phyloP scores from a whole-genome alignment of 768 basidiomycete genomes.

The Mrakia gelida region DNA sequence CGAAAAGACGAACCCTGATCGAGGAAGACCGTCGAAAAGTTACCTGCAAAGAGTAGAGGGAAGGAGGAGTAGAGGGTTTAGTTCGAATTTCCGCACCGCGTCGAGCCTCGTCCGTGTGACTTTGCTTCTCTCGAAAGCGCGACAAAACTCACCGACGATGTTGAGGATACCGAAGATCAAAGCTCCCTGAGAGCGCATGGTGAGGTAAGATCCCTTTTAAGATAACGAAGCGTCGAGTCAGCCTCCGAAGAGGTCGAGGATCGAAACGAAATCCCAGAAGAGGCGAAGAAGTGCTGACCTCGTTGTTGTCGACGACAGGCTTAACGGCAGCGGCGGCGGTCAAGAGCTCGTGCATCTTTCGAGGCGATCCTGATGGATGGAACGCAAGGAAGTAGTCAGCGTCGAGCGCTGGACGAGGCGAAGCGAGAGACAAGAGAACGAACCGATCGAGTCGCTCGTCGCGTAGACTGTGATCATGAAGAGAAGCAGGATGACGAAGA shows the following conservation, averaged over 20 bases:
- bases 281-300: slow-evolving; percentile 36
- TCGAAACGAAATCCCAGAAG: too few relatives aligned
- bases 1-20: slow-evolving; percentile 40
- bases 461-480: slow-evolving; percentile 76
- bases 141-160: slow-evolving; percentile 39
- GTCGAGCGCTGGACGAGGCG: too few relatives aligned
- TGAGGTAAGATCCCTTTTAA: slow-evolving; percentile 74
- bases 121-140: too few relatives aligned
- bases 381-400: too few relatives aligned
- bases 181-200: slow-evolving; percentile 68
- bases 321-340: slow-evolving; percentile 51
- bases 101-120: too few relatives aligned
- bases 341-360: slow-evolving; percentile 73
- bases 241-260: too few relatives aligned
- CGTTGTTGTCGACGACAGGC: slow-evolving; percentile 75
- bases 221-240: too few relatives aligned
- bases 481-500: slow-evolving; percentile 77
- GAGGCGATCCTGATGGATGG: too few relatives aligned
- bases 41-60: slow-evolving; percentile 45
- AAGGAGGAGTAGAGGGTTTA: too few relatives aligned
- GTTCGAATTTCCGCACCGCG: too few relatives aligned
- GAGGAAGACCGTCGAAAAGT: slow-evolving; percentile 53
- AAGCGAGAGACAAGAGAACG: background rate
- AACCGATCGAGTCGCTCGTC: slow-evolving; percentile 69
- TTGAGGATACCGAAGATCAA: slow-evolving; percentile 86